phyloP scores from a whole-genome alignment of 352 stramenopile genomes.

The Globisporangium perplexum region DNA sequence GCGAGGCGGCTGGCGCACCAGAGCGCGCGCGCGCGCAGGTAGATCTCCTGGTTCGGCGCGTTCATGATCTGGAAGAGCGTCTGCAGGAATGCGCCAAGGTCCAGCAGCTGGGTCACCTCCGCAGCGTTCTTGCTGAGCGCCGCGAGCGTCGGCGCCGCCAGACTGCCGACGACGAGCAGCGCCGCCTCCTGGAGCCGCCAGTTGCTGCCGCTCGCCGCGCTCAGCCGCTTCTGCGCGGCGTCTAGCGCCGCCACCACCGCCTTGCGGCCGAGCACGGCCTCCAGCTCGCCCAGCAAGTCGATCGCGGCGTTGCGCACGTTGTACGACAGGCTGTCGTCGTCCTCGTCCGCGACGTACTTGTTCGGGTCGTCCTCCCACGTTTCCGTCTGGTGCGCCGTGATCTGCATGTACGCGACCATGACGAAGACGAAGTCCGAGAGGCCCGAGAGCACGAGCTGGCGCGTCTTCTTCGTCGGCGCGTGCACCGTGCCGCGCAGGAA shows the following conservation, averaged over 20 bases:
- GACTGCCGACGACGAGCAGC: slow-evolving; percentile 57
- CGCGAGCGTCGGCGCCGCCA: slow-evolving; percentile 55
- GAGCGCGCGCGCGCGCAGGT: slow-evolving; percentile 65
- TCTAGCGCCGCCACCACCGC: slow-evolving; percentile 47
- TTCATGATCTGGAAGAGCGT: slow-evolving; percentile 82
- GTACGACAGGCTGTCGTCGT: slow-evolving; percentile 77
- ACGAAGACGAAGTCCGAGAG: slow-evolving; percentile 70
- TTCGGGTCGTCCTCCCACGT: slow-evolving; percentile 78
- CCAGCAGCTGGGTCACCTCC: slow-evolving; percentile 41
- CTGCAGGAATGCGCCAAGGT: slow-evolving; percentile 59
- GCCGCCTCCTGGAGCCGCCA: slow-evolving; percentile 76
- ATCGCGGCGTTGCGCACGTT: slow-evolving; percentile 69
- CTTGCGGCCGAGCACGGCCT: slow-evolving; percentile 58
- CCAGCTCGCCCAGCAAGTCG: slow-evolving; percentile 58
- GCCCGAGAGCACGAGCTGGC: slow-evolving; percentile 40
- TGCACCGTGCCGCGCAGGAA: slow-evolving; percentile 68
- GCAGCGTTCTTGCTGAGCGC: slow-evolving; percentile 44
- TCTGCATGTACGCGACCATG: slow-evolving; percentile 85
- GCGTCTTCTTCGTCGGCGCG: slow-evolving; percentile 77
- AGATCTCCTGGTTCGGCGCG: slow-evolving; percentile 51
- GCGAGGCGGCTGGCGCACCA: slow-evolving; percentile 78
- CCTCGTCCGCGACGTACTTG: slow-evolving; percentile 82
- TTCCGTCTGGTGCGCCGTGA: slow-evolving; percentile 66
- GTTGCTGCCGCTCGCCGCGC: slow-evolving; percentile 23
- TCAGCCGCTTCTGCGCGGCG: slow-evolving; percentile 59